These are phyloP conservation scores for Aspergillus sp. DNA, from an alignment of 2,329 filamentous ascomycete species.

Conservation along the genomic window DNA sequence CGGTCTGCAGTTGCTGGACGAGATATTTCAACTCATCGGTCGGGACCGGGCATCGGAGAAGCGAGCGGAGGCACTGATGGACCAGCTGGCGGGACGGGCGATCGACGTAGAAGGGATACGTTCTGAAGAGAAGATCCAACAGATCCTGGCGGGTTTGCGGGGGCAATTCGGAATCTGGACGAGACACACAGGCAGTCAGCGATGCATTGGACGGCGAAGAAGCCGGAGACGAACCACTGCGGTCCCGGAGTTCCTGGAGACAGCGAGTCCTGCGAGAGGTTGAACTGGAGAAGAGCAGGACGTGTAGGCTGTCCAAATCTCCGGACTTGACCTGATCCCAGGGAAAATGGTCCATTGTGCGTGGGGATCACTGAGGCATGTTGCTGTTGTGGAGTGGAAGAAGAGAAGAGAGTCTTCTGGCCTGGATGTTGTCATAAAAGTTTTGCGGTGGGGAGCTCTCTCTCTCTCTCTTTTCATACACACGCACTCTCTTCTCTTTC, in stretches of 20 bases:
- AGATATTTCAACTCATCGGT: constrained; percentile 44
- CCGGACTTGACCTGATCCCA: constrained; percentile 37
- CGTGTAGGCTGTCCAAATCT: constrained; percentile 30
- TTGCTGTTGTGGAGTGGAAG: constrained; percentile 20
- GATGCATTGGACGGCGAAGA: constrained; percentile 1
- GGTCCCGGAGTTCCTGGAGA: constrained; percentile 37
- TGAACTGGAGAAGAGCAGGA: constrained; percentile 34
- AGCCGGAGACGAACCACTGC: constrained; percentile 27
- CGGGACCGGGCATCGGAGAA: constrained; percentile 54
- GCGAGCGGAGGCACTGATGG: constrained; percentile 64
- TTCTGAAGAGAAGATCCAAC: constrained; percentile 70
- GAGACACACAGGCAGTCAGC: constrained; percentile 8
- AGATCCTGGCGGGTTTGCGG: constrained; percentile 35
- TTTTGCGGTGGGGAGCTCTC: constrained; percentile 25
- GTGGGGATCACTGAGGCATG: constrained; percentile 15
- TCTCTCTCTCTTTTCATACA: constrained; percentile 4
- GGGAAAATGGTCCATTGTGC: constrained; percentile 34
- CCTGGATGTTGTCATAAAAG: constrained; percentile 33
- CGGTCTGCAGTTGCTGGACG: constrained; percentile 56
- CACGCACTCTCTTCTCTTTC: background rate
- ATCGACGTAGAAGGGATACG: constrained; percentile 80
- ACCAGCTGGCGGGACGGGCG: constrained; percentile 73
- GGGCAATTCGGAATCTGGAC: constrained; percentile 24
- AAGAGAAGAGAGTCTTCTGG: constrained; percentile 17
- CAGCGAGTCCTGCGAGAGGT: constrained; percentile 31